These are phyloP conservation scores for Fusarium piperis DNA, from an alignment of 2,329 filamentous ascomycete genomes.

Conservation along the genomic window DNA sequence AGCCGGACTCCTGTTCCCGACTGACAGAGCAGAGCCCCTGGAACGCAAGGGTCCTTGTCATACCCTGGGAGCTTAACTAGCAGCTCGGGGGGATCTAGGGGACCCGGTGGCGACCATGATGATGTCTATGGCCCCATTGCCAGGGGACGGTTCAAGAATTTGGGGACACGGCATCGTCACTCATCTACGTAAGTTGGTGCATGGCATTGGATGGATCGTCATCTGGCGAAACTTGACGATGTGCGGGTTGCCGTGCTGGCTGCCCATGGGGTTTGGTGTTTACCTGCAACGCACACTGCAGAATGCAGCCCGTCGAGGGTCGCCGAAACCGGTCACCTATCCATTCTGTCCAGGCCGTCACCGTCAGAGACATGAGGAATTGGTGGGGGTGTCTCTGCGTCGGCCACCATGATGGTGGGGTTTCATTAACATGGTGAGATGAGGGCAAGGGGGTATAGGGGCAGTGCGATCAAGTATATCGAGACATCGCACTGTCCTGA, in stretches of 20 bases:
- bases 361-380: conserved; percentile 11
- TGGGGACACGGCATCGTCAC: not conserved
- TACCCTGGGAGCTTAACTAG: conserved; percentile 23
- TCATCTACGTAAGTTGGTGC: not conserved
- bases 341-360: conserved; percentile 28
- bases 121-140: conserved; percentile 27
- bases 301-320: not conserved
- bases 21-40: conserved; percentile 28
- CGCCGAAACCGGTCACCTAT: conserved; percentile 23
- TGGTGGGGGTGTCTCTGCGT: conserved; percentile 34
- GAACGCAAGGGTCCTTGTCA: conserved; percentile 29
- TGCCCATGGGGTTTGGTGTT: conserved; percentile 13
- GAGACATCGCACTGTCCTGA: conserved; percentile 4
- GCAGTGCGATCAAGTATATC: conserved; percentile 11
- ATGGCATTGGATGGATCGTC: not conserved
- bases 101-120: conserved; percentile 27
- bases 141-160: conserved; percentile 11
- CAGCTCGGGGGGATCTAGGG: conserved; percentile 9
- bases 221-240: conserved; percentile 18
- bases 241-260: not conserved
- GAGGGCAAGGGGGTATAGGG: not conserved
- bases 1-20: conserved; percentile 25
- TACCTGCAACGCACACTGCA: not conserved
- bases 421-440: conserved; percentile 24
- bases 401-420: conserved; percentile 22